Percentiles rank a stretch among this genome's conserved stretches.
Evolutionary conservation across 2,329 filamentous ascomycete genomes (phyloP).

Genomic region (Cercospora janseana): DNA sequence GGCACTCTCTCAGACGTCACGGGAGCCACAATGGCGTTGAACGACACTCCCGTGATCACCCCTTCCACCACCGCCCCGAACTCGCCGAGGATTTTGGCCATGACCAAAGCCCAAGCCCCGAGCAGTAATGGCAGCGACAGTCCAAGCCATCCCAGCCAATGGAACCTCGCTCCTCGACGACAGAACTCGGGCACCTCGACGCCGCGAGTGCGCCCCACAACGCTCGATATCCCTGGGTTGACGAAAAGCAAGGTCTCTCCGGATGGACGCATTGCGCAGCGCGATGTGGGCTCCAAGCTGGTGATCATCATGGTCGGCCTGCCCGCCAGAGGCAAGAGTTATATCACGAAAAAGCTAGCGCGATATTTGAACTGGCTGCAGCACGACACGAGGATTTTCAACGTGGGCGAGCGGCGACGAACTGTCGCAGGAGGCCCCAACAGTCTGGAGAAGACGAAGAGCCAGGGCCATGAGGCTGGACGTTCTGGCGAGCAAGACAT

Average conservation of each 20-base stretch:
- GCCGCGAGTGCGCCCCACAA: slow-evolving; percentile 83
- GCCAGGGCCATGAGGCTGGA: slow-evolving; percentile 12
- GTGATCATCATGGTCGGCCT: slow-evolving; percentile 98
- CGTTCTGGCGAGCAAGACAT: slow-evolving; percentile 12
- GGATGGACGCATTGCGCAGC: slow-evolving; percentile 87
- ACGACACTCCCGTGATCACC: slow-evolving; percentile 56
- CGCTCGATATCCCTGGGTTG: slow-evolving; percentile 93
- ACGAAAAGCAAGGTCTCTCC: slow-evolving; percentile 94
- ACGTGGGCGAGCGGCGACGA: slow-evolving; percentile 87
- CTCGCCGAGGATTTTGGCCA: slow-evolving; percentile 40
- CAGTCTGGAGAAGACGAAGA: slow-evolving; percentile 36
- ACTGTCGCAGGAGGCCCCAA: slow-evolving; percentile 64
- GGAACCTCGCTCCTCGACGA: slow-evolving; percentile 58
- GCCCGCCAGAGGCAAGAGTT: slow-evolving; percentile 93
- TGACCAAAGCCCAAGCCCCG: slow-evolving; percentile 23
- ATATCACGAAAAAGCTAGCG: slow-evolving; percentile 97
- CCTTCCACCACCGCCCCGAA: slow-evolving; percentile 56
- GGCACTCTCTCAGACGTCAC: slow-evolving; percentile 29
- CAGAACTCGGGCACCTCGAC: slow-evolving; percentile 75
- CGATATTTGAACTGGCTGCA: slow-evolving; percentile 96
- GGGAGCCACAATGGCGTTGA: slow-evolving; percentile 46
- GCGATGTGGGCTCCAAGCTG: slow-evolving; percentile 93
- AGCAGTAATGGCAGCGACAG: slow-evolving; percentile 23
- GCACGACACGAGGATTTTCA: slow-evolving; percentile 94
- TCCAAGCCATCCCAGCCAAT: slow-evolving; percentile 41